A percentile compares a stretch with the other conserved stretches of the same genome.
Conservation (phyloP, 306 rosid species). For the Rosa rugosa region DNA sequence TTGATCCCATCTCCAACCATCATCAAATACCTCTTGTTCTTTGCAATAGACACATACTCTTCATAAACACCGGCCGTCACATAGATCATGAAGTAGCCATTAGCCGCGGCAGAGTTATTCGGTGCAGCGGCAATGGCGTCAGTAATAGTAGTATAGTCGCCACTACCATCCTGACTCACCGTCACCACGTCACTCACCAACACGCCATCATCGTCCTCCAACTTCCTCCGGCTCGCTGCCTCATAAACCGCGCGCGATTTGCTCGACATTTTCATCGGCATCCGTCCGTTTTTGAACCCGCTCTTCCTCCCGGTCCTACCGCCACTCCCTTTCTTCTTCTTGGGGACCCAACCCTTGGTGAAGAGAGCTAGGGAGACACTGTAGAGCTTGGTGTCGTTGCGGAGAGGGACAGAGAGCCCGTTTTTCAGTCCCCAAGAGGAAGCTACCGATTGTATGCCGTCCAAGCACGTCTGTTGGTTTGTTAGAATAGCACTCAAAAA, state of each 20-base stretch:
- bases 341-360: constrained; percentile 70
- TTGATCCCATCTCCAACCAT: constrained; percentile 86
- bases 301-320: constrained; percentile 37
- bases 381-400: constrained; percentile 72
- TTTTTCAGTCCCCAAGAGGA: constrained; percentile 57
- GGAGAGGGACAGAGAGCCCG: constrained; percentile 63
- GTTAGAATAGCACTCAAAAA: constrained; percentile 71
- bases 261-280: constrained; percentile 73
- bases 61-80: constrained; percentile 81
- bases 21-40: constrained; percentile 69
- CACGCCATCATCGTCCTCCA: constrained; percentile 37
- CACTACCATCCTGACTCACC: constrained; percentile 74
- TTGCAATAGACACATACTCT: constrained; percentile 61
- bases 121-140: constrained; percentile 86
- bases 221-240: constrained; percentile 58
- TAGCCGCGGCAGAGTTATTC: constrained; percentile 48
- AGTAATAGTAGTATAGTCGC: constrained; percentile 69
- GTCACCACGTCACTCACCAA: constrained; percentile 57
- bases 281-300: constrained; percentile 55
- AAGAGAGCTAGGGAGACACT: constrained; percentile 74
- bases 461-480: constrained; percentile 78
- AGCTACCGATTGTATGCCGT: constrained; percentile 69
- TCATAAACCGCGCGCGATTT: constrained; percentile 53
- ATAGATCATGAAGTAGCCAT: constrained; percentile 74
- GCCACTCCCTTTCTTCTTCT: constrained; percentile 24